These are phyloP conservation scores for Moesziomyces aphidis DNA, from an alignment of 1,284 basidiomycete genomes.

Conservation along the genomic window DNA sequence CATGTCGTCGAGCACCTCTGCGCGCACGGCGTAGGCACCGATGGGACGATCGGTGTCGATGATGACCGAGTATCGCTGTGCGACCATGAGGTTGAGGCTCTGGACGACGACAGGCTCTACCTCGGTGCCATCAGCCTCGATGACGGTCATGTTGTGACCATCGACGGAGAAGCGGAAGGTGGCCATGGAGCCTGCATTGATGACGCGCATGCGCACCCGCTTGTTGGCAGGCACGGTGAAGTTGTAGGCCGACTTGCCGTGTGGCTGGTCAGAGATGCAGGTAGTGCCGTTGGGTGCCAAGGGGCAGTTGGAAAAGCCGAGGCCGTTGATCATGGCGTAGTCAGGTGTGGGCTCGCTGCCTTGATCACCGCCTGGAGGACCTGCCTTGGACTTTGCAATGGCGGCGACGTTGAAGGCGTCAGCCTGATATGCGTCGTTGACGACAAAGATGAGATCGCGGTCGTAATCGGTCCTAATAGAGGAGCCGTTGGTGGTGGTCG, in stretches of 20 bases:
- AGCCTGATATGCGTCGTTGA: conserved; percentile 60
- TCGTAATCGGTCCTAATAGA: conserved; percentile 55
- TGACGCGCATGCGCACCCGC: conserved; percentile 73
- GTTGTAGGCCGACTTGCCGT: conserved; percentile 34
- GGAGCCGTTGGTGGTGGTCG: conserved; percentile 26
- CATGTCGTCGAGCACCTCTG: conserved; percentile 70
- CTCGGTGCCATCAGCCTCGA: conserved; percentile 72
- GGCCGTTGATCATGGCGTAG: conserved; percentile 72
- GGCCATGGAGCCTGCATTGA: conserved; percentile 63
- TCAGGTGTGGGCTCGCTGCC: conserved; percentile 66
- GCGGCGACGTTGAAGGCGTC: conserved; percentile 52
- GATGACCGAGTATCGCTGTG: conserved; percentile 72
- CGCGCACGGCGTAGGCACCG: conserved; percentile 60
- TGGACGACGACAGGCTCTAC: conserved; percentile 69
- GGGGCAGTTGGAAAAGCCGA: conserved; percentile 59
- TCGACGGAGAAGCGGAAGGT: conserved; percentile 70
- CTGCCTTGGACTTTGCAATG: conserved; percentile 35
- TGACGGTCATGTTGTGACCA: conserved; percentile 70
- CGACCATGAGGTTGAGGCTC: conserved; percentile 69
- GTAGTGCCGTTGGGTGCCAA: conserved; percentile 54
- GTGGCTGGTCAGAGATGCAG: conserved; percentile 37
- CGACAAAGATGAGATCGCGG: conserved; percentile 50
- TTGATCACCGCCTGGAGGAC: conserved; percentile 47
- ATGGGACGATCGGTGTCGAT: conserved; percentile 55
- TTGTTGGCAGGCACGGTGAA: conserved; percentile 61